phyloP scores from a whole-genome alignment of 495 filamentous ascomycete species.

The Xylaria scruposa region DNA sequence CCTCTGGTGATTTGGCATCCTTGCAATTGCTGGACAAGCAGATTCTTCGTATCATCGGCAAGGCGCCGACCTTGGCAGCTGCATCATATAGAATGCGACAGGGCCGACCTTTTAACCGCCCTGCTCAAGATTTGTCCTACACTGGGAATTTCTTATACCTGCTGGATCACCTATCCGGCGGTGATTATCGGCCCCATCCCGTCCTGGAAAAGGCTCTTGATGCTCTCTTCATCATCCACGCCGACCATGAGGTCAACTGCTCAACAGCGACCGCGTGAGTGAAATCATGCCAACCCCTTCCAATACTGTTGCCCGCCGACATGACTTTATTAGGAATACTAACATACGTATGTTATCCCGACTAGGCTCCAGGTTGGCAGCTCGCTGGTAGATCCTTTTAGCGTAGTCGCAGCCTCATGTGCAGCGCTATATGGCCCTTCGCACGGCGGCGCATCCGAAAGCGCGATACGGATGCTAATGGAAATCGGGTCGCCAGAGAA shows the following conservation, averaged over 20 bases:
- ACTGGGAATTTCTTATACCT: conserved; percentile 56
- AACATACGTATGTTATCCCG: too few species aligned
- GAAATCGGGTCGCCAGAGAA: conserved; percentile 52
- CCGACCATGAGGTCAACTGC: conserved; percentile 61
- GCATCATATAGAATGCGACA: conserved; percentile 49
- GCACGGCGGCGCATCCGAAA: conserved; percentile 65
- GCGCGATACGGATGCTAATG: conserved; percentile 56
- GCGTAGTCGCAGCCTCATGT: conserved; percentile 53
- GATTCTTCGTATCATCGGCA: conserved; percentile 48
- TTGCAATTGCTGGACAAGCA: conserved; percentile 46
- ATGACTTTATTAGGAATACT: too few species aligned
- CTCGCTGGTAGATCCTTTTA: conserved; percentile 54
- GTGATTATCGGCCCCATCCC: conserved; percentile 43
- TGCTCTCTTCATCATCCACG: conserved; percentile 50
- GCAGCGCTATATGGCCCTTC: conserved; percentile 59
- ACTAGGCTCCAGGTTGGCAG: conserved; percentile 51
- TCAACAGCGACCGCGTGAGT: conserved; percentile 54
- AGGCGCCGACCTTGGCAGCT: conserved; percentile 46
- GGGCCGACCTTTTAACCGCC: conserved; percentile 46
- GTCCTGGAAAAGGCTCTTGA: conserved; percentile 46
- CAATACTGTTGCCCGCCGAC: too few species aligned
- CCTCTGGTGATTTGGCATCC: conserved; percentile 27
- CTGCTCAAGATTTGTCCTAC: conserved; percentile 44
- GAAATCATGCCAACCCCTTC: too few species aligned
- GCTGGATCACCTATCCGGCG: conserved; percentile 49